Evolutionary conservation across 495 filamentous ascomycete species (phyloP), one percentile per base, ranked within the genome.

Genomic region (Poronia punctata): DNA sequence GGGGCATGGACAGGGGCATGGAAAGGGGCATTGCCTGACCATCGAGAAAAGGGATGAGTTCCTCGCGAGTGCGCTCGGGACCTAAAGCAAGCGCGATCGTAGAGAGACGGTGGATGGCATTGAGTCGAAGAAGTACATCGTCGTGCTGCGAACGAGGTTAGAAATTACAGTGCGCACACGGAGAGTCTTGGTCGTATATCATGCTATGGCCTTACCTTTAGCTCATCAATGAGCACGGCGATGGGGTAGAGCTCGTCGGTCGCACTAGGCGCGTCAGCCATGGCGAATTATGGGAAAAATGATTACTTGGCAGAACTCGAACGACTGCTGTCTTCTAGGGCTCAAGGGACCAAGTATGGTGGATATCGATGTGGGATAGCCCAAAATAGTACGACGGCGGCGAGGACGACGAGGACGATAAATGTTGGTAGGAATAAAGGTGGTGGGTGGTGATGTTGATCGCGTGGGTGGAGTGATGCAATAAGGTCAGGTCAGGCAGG

Each of bases 191-290:
- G n/a, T 9, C 24, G 19, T 28, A 35, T 20, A 7, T 10, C 50
- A 33, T 34, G 52, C 43, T 35, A 53, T 45, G 47, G 52, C 59
- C 56, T 53, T 72, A 95, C 89, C 86, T 98, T 98, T 54, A 98
- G 73, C 79, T 98, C 92, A 67, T 98, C 92, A 67, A 98, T 98
- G 61, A 98, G 80, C 40, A 98, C 93, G 47, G 92, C 92, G 73
- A 98, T 98, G 56, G 92, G 92, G 66, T 95, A 97, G 48, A 98
- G 88, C 78, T 96, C 93, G 66, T 97, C 90, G 61, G 80, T 93
- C 68, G 71, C 57, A 59, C 66, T 68, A 46, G 64, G 55, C 59
- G 68, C 68, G 61, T 76, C 72, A 53, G 71, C 68, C 72, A 76
- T 76, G 55, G 46, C 60, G 67, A 57, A 57, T 52, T 53, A 39